Conservation (phyloP, 2,329 filamentous ascomycete species). For the Sporothrix euskadiensis region DNA sequence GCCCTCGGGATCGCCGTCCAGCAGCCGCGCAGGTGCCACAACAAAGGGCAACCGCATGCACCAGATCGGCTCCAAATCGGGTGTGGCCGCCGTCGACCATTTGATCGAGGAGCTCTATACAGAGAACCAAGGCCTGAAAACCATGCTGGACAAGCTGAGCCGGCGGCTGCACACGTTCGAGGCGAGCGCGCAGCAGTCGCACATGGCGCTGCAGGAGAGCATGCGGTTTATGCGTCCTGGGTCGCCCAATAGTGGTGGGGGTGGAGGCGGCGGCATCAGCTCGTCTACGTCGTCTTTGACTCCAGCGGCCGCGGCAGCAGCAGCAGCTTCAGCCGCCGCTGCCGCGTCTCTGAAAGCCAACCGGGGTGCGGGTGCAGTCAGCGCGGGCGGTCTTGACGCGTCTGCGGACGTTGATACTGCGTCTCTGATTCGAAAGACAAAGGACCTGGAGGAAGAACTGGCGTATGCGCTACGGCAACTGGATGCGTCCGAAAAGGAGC, state of each 20-base stretch:
- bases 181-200: slow-evolving; percentile 83
- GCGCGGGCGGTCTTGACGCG: neutral
- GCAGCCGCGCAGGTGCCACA: neutral
- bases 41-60: slow-evolving; percentile 30
- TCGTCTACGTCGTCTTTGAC: slow-evolving; percentile 21
- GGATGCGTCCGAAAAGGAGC: slow-evolving; percentile 65
- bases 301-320: slow-evolving; percentile 23
- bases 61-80: neutral
- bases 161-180: slow-evolving; percentile 92
- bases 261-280: slow-evolving; percentile 31
- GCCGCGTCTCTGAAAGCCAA: slow-evolving; percentile 24
- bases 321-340: neutral
- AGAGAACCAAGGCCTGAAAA: slow-evolving; percentile 83
- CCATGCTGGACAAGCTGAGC: slow-evolving; percentile 81
- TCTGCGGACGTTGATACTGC: slow-evolving; percentile 43
- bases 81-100: slow-evolving; percentile 49
- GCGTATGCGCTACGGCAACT: slow-evolving; percentile 59
- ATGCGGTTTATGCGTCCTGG: slow-evolving; percentile 62
- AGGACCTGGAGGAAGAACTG: slow-evolving; percentile 66
- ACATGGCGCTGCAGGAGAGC: slow-evolving; percentile 82
- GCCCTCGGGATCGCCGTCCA: neutral
- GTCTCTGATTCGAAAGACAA: slow-evolving; percentile 45
- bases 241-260: slow-evolving; percentile 46
- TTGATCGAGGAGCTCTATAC: slow-evolving; percentile 84
- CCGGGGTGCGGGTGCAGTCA: slow-evolving; percentile 20